A percentile compares a stretch with the other conserved stretches of the same genome.
Evolutionary conservation across 1,284 basidiomycete genomes (phyloP).

Genomic region (Pseudozyma sp.): DNA sequence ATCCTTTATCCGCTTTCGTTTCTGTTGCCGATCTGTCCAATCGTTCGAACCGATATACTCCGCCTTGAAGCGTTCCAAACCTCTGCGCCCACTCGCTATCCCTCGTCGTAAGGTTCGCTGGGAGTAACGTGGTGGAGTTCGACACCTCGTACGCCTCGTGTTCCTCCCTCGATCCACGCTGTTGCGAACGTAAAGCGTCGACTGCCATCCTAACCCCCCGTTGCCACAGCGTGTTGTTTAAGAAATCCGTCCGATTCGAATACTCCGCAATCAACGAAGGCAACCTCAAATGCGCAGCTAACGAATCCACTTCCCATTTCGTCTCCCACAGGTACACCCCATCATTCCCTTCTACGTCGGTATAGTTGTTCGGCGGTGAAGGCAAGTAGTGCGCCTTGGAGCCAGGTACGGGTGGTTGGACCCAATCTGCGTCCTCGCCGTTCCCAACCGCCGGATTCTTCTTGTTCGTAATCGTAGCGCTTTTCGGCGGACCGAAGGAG

Average conservation of each 20-base stretch:
- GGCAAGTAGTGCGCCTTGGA: conserved; percentile 32
- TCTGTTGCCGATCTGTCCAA: conserved; percentile 45
- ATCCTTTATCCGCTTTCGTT: conserved; percentile 52
- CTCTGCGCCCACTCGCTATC: conserved; percentile 36
- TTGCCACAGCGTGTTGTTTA: conserved; percentile 44
- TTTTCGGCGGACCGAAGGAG: conserved; percentile 51
- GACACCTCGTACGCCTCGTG: conserved; percentile 24
- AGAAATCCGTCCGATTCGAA: conserved; percentile 34
- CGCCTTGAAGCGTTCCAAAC: conserved; percentile 43
- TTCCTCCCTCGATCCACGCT: conserved; percentile 46
- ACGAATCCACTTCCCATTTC: conserved; percentile 61
- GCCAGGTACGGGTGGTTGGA: conserved; percentile 43
- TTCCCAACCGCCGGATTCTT: conserved; percentile 39
- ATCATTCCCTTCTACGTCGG: conserved; percentile 61
- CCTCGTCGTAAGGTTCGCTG: conserved; percentile 22
- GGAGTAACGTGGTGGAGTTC: conserved; percentile 23
- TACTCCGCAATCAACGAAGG: conserved; percentile 39
- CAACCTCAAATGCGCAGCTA: conserved; percentile 40
- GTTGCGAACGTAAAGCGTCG: conserved; percentile 45
- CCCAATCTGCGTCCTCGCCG: conserved; percentile 39
- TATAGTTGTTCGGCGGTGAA: conserved; percentile 36
- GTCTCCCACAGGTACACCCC: conserved; percentile 59
- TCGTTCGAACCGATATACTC: conserved; percentile 56
- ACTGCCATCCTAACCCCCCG: conserved; percentile 45
- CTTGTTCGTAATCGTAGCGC: conserved; percentile 43